Evolutionary conservation across 78 protist genomes (phyloP), one percentile per base, ranked within the genome.

Genomic region (Polysphondylium violaceum): DNA sequence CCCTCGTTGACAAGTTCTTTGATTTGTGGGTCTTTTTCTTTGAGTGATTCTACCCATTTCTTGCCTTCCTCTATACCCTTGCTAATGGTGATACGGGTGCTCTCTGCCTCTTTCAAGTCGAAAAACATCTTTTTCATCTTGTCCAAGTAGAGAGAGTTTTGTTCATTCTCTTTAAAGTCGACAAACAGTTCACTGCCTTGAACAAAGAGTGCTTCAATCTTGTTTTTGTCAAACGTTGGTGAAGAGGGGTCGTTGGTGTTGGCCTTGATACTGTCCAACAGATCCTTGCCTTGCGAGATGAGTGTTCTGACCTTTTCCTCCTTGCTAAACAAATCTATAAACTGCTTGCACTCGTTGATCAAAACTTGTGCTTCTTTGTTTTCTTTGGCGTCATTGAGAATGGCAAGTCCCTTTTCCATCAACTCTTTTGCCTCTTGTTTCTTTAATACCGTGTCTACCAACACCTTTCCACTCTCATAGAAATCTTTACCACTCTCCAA

Each of bases 111-210:
- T 51, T 83, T 83, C n/a, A 83, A 25, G 16, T 83, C 91, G 44
- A 83, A 83, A 65, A 83, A 83, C 43, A 83, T 40, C 51, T 83
- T 83, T 47, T 83, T 83, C 91, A 83, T 83, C 31, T 44, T 83
- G 25, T 83, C 79, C 19, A 83, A 58, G 43, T 83, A 69, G 16
- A 83, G 29, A 25, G 79, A 58, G 14, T 56, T 69, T 36, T 83
- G 91, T 29, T 83, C 79, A 25, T 43, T 83, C 5, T 83, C 91
- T n/a, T 53, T 68, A 56, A 83, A 83, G 16, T 83, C 79, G 19
- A 69, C 55, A 9, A 83, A 36, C 11, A 83, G 12, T 2, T 38
- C 19, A 1, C 71, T 38, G 31, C 91, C 91, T 33, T 83, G 71
- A 4, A 43, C 59, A 50, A 83, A 83, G 17, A 83, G 38, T 6